These are phyloP conservation scores for Cordyceps militaris DNA, from an alignment of 2,329 filamentous ascomycete genomes.

Conservation along the genomic window DNA sequence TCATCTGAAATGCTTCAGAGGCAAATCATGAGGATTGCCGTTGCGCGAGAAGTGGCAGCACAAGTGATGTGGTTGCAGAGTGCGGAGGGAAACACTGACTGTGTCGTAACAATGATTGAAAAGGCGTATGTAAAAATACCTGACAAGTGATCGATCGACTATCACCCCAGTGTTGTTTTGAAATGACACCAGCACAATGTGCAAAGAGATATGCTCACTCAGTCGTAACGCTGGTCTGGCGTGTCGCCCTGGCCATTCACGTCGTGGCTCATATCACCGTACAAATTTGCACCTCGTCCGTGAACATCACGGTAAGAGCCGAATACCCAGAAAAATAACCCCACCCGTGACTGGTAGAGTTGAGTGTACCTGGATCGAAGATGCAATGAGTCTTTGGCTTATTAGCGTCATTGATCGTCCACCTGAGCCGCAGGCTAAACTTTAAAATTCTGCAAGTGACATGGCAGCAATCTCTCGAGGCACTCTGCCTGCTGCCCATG, in stretches of 20 bases:
- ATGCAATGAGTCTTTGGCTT: not conserved
- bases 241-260: not conserved
- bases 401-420: not conserved
- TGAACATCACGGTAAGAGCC: not conserved
- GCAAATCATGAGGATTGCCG: not conserved
- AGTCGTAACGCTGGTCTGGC: not conserved
- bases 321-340: not conserved
- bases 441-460: not conserved
- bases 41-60: not conserved
- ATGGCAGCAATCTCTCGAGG: not conserved
- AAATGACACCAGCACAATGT: not conserved
- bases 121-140: too few species aligned
- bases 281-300: not conserved
- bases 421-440: not conserved
- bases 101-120: too few species aligned
- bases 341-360: slow-evolving; percentile 1
- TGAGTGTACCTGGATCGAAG: not conserved
- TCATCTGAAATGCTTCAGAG: not conserved
- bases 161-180: too few species aligned
- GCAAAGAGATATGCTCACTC: not conserved
- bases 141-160: too few species aligned
- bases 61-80: too few species aligned
- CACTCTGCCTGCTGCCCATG: not conserved
- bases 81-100: too few species aligned
- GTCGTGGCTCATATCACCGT: not conserved